Conservation (phyloP, 2,329 filamentous ascomycete species). For the Camptophora hylomeconis region DNA sequence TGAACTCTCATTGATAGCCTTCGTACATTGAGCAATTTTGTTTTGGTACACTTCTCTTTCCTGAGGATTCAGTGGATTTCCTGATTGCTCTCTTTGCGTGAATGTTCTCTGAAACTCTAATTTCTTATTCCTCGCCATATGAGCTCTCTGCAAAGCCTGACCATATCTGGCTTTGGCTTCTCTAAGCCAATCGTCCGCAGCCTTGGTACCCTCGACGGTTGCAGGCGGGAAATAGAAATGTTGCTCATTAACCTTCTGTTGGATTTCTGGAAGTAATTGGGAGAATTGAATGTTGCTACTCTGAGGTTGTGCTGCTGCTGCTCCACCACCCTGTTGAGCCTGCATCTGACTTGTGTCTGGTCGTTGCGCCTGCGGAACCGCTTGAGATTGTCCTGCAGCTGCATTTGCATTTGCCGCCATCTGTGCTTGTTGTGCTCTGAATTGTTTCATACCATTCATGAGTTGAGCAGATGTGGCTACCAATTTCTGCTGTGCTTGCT, state of each 20-base stretch:
- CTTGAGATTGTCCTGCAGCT: constrained; percentile 18
- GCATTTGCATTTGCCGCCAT: constrained; percentile 6
- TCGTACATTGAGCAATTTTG: constrained; percentile 16
- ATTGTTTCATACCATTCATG: constrained; percentile 39
- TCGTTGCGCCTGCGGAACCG: constrained; percentile 18
- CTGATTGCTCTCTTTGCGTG: constrained; percentile 24
- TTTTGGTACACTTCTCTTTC: constrained; percentile 30
- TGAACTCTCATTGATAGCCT: constrained; percentile 25
- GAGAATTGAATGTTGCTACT: constrained; percentile 26
- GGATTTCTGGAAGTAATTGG: constrained; percentile 32
- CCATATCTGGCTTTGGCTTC: constrained; percentile 36
- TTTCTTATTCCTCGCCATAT: constrained; percentile 31
- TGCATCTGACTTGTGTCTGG: constrained; percentile 8
- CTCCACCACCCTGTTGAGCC: constrained; percentile 5
- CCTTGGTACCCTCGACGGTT: constrained; percentile 26
- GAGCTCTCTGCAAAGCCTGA: constrained; percentile 35
- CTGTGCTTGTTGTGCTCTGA: constrained; percentile 16
- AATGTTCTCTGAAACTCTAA: constrained; percentile 28
- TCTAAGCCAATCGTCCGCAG: constrained; percentile 31
- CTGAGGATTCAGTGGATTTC: constrained; percentile 26
- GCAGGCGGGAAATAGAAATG: constrained; percentile 33
- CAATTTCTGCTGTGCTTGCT: constrained; percentile 37
- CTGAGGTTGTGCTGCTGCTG: constrained; percentile 16
- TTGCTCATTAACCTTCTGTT: constrained; percentile 31
- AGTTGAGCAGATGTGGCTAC: constrained; percentile 37